Conservation (phyloP, 495 filamentous ascomycete species). For the Penicillium taxi region DNA sequence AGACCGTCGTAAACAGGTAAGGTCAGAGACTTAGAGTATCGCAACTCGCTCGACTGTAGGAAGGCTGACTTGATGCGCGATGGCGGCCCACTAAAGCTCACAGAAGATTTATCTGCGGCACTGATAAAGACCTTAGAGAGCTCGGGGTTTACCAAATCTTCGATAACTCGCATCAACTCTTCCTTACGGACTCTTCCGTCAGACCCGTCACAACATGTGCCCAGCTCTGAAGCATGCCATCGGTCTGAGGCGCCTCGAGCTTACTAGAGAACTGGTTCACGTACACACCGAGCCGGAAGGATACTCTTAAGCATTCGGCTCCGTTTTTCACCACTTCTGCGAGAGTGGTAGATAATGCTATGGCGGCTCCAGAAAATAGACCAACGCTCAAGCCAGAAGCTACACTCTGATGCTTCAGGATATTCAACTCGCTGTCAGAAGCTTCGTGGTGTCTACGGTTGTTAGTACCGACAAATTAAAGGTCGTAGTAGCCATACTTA, state of each 20-base stretch:
- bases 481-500: no score
- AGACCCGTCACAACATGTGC: slow-evolving; percentile 33
- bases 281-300: slow-evolving; percentile 32
- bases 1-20: slow-evolving; percentile 5
- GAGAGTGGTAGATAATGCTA: slow-evolving; percentile 27
- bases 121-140: slow-evolving; percentile 34
- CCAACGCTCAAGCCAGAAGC: slow-evolving; percentile 31
- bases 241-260: slow-evolving; percentile 21
- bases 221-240: slow-evolving; percentile 25
- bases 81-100: slow-evolving; percentile 39
- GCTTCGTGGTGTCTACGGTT: slow-evolving; percentile 10
- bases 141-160: slow-evolving; percentile 1
- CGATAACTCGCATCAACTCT: slow-evolving; percentile 29
- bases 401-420: slow-evolving; percentile 13
- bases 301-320: slow-evolving; percentile 23
- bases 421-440: slow-evolving; percentile 16
- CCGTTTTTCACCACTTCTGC: slow-evolving; percentile 15
- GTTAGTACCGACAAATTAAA: neutral
- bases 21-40: slow-evolving; percentile 20
- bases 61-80: slow-evolving; percentile 28
- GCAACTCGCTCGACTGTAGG: slow-evolving; percentile 21
- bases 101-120: slow-evolving; percentile 24
- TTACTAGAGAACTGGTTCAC: slow-evolving; percentile 28
- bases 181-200: slow-evolving; percentile 21
- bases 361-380: slow-evolving; percentile 27